Base-by-base conservation (phyloP, 2,329 filamentous ascomycete species). In the Cercospora brassicicola region DNA sequence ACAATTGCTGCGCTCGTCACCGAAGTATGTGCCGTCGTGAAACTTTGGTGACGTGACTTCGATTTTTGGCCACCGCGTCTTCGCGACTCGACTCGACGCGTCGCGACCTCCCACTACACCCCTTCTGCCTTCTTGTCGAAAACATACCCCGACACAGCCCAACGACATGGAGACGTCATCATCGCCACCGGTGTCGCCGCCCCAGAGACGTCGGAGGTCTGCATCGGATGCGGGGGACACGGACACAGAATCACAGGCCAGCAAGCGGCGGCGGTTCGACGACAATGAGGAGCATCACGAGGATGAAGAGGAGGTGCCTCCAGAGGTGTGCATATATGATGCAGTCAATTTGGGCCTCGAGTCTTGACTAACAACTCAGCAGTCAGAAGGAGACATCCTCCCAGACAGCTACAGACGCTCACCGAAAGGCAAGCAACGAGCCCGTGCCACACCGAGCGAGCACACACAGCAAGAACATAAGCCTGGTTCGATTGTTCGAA, bases 401-500 rank as follows among this genome's bases (percentile, higher is more conserved):
- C 78, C 78, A 2, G 71, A 77, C 65, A 78, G 70, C 74, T 79
- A 75, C 64, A 74, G 76, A 45, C 74, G 76, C 69, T 76, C 74
- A 18, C 73, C 77, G 3, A 72, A 74, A 45, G 69, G 70, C 57
- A 71, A 72, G 56, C 65, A 68, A 20, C 68, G 67, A 48, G 62
- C 69, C 10, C 51, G 63, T 13, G 64, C 67, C 26, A 59, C 56
- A 4, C 18, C 48, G 23, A 18, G 23, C 31, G 26, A 48, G 59
- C 13, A 62, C 36, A 60, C 28, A 4, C 59, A 67, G 3, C 70
- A 72, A 18, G 73, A 76, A 36, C 78, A 83, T 73, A 86, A 91
- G 71, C 89, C 93, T 2, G 95, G 95, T 10, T 90, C 95, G 9
- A 96, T 99, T 73, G 89, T 97, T 59, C 88, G 94, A 39, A 93